Base-by-base conservation (phyloP, 108 stramenopile species). In the Parietichytrium sp. region DNA sequence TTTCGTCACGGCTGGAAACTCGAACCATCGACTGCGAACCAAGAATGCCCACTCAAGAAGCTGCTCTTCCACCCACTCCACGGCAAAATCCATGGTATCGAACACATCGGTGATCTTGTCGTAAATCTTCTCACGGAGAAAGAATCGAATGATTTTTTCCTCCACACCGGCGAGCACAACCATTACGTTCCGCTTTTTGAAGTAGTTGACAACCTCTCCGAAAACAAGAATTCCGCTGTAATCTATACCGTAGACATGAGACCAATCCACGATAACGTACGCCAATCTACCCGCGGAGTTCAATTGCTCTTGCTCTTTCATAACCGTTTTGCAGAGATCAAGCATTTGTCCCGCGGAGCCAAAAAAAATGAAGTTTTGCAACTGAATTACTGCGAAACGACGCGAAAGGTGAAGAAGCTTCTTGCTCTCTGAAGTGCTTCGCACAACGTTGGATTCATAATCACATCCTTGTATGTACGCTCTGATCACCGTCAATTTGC, bases 51-150 rank as follows among this genome's bases (percentile, higher is more conserved):
- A 72, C 55, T 72, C 55, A 7, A 72, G 55, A 18, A 72, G 55
- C 38, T 72, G 55, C 55, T 72, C 55, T 18, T 72, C 55, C 20
- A 72, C 42, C 55, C 55, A 72, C 55, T 72, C 55, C 8, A 31
- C 55, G 12, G 36, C 55, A 4, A 31, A 23, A 42, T 72, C 55
- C 0, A 72, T 30, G 8, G 7, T 12, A 23, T 31, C 29, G 38
- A 31, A 72, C 18, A 72, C 29, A 7, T 8, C 55, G 33, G 55
- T 18, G 7, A 72, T 38, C 20, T 42, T 16, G 4, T 72, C 36
- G 20, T 42, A 4, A 42, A 72, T 8, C 13, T 18, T 18, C 38
- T 72, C 55, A 23, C 55, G 55, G 18, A 72, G 20, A 30, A 72
- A 42, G 7, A 6, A 15, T 13, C 29, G 20, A 8, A 72, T 31